A percentile compares a stretch with the other conserved stretches of the same genome.
phyloP scores from a whole-genome alignment of 495 filamentous ascomycete species.

The Glarea lozoyensis region DNA sequence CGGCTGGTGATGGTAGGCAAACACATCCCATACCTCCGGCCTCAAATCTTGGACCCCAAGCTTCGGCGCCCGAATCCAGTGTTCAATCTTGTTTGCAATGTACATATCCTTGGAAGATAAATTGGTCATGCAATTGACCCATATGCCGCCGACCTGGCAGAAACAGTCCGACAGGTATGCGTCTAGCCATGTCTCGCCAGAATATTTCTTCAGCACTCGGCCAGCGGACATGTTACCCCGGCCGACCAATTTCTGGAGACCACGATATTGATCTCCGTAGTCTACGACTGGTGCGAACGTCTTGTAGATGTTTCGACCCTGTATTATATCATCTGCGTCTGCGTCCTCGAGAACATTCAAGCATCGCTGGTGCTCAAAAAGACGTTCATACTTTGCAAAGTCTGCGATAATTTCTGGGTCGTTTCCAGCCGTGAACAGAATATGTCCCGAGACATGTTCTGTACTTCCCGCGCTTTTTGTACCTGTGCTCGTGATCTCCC shows the following conservation, averaged over 20 bases:
- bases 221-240: constrained; percentile 35
- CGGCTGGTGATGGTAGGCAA: constrained; percentile 28
- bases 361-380: constrained; percentile 31
- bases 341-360: constrained; percentile 26
- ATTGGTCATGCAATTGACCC: constrained; percentile 44
- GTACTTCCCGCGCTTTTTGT: background rate
- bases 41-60: constrained; percentile 12
- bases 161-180: constrained; percentile 33
- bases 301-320: constrained; percentile 39
- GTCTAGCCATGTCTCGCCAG: constrained; percentile 32
- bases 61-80: constrained; percentile 36
- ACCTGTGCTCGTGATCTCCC: constrained; percentile 16
- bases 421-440: constrained; percentile 23
- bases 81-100: constrained; percentile 38
- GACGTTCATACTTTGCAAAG: constrained; percentile 35
- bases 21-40: constrained; percentile 35
- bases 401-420: constrained; percentile 23
- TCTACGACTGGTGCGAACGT: constrained; percentile 38
- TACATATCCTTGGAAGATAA: constrained; percentile 31
- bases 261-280: constrained; percentile 36
- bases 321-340: constrained; percentile 38
- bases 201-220: constrained; percentile 29
- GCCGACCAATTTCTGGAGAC: constrained; percentile 38
- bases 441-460: constrained; percentile 24
- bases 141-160: constrained; percentile 43